A percentile compares a stretch with the other conserved stretches of the same genome.
Evolutionary conservation across 2,329 filamentous ascomycete species (phyloP).

Genomic region (Ophiostoma quercus): DNA sequence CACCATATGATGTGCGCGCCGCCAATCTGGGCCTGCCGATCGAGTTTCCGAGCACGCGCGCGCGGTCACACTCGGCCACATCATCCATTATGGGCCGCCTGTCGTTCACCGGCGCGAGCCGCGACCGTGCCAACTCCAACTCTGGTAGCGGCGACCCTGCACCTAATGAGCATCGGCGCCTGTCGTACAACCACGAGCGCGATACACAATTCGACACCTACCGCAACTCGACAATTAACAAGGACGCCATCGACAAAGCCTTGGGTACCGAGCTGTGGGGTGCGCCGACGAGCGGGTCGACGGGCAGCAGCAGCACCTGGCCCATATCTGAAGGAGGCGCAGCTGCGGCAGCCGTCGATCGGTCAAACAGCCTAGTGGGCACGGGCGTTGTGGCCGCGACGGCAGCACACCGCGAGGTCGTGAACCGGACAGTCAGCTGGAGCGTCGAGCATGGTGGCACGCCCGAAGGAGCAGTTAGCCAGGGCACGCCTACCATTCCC

Average conservation of each 20-base stretch:
- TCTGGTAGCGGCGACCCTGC: not conserved
- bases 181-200: constrained; percentile 31
- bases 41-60: constrained; percentile 21
- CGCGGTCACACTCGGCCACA: constrained; percentile 23
- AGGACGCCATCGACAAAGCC: constrained; percentile 34
- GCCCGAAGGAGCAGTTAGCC: not conserved
- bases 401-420: constrained; percentile 24
- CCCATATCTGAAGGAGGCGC: not conserved
- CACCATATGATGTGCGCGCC: constrained; percentile 20
- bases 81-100: constrained; percentile 13
- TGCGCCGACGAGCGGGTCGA: not conserved
- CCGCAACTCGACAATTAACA: constrained; percentile 24
- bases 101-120: not conserved
- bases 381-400: constrained; percentile 27
- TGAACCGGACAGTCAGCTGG: constrained; percentile 35
- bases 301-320: not conserved
- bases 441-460: constrained; percentile 34
- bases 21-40: not conserved
- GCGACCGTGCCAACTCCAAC: not conserved
- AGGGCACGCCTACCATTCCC: constrained; percentile 28
- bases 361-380: constrained; percentile 31
- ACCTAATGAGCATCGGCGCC: constrained; percentile 11
- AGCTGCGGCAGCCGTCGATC: constrained; percentile 22
- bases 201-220: constrained; percentile 32
- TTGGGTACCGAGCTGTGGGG: constrained; percentile 36